These are phyloP conservation scores for Malus sylvestris DNA, from an alignment of 306 rosid species.

Conservation along the genomic window DNA sequence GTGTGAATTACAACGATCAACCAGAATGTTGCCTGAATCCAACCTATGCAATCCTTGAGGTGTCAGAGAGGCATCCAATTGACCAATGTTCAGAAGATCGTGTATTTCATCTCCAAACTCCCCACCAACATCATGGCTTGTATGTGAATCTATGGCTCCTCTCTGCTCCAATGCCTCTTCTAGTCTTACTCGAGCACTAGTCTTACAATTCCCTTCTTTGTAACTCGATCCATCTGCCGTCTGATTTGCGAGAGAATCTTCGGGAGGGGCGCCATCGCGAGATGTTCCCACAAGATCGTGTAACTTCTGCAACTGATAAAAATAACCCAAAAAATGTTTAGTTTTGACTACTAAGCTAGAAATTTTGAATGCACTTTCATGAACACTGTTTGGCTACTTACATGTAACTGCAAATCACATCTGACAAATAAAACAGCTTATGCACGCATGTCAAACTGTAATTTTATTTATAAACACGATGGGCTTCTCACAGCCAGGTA, in stretches of 20 bases:
- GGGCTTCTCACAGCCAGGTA: not conserved
- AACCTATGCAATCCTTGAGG: constrained; percentile 53
- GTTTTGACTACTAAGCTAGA: not conserved
- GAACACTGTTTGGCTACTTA: not conserved
- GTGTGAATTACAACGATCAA: constrained; percentile 48
- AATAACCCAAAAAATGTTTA: not conserved
- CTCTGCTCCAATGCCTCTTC: constrained; percentile 28
- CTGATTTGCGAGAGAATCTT: constrained; percentile 10
- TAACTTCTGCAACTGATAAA: constrained; percentile 55
- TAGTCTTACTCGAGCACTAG: constrained; percentile 14
- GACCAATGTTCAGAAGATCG: constrained; percentile 32
- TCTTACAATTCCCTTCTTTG: constrained; percentile 22
- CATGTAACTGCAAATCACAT: not conserved
- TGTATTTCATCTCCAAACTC: constrained; percentile 25
- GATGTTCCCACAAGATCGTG: constrained; percentile 33
- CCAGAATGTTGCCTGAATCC: constrained; percentile 38
- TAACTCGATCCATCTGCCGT: constrained; percentile 31
- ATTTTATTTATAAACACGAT: not conserved
- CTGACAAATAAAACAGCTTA: not conserved
- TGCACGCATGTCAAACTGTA: not conserved
- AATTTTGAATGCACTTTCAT: not conserved
- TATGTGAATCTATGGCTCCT: constrained; percentile 18
- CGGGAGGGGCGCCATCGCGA: constrained; percentile 8
- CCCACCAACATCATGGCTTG: constrained; percentile 9
- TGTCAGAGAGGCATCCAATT: constrained; percentile 34